phyloP scores from a whole-genome alignment of 2,329 filamentous ascomycete genomes.

The Fusarium sp. region DNA sequence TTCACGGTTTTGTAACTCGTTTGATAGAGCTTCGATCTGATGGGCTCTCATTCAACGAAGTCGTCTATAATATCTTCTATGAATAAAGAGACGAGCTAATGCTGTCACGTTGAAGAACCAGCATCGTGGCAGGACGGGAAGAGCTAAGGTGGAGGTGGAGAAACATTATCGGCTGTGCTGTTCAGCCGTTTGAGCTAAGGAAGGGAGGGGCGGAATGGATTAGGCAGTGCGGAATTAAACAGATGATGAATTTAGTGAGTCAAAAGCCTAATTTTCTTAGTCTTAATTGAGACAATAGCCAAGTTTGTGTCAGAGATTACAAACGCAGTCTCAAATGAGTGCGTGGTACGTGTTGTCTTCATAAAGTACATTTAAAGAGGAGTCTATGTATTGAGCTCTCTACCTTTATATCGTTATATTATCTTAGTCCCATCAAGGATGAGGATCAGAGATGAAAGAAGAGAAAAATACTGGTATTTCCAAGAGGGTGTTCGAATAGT shows the following conservation, averaged over 20 bases:
- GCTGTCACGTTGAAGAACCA: background rate
- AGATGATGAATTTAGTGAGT: background rate
- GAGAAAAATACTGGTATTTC: too few relatives aligned
- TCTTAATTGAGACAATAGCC: background rate
- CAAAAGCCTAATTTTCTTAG: background rate
- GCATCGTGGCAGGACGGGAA: background rate
- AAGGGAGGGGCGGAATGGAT: conserved; percentile 26
- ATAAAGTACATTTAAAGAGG: too few relatives aligned
- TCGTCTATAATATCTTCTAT: background rate
- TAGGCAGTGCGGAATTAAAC: conserved; percentile 18
- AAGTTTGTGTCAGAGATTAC: background rate
- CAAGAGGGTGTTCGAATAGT: too few relatives aligned
- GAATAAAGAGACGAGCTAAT: background rate
- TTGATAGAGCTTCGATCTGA: background rate
- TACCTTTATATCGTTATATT: too few relatives aligned
- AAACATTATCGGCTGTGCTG: conserved; percentile 21
- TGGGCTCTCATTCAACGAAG: background rate
- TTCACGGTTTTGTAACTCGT: background rate
- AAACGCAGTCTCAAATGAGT: background rate
- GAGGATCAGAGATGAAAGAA: background rate
- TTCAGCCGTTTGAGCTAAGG: conserved; percentile 32
- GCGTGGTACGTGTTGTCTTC: too few relatives aligned
- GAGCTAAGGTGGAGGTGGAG: conserved; percentile 27
- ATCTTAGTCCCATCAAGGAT: too few relatives aligned
- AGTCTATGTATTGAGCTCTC: too few relatives aligned